These are phyloP conservation scores for Talaromyces stipitatus DNA, from an alignment of 495 filamentous ascomycete species.

Conservation along the genomic window DNA sequence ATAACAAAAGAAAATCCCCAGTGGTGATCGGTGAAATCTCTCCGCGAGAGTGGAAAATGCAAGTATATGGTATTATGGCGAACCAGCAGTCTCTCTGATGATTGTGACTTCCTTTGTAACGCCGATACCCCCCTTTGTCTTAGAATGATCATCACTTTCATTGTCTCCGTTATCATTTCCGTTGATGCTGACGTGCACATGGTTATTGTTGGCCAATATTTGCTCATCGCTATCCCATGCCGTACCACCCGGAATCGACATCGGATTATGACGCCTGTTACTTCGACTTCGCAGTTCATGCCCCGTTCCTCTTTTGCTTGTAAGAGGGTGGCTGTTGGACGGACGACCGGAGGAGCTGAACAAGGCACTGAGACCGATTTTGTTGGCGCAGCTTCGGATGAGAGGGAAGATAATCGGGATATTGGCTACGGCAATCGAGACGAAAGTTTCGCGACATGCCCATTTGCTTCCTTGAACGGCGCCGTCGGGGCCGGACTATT, in stretches of 20 bases:
- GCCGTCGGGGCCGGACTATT: conserved; percentile 19
- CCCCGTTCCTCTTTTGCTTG: neutral
- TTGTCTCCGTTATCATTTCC: neutral
- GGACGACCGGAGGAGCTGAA: conserved; percentile 18
- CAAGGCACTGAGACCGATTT: conserved; percentile 21
- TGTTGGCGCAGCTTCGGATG: conserved; percentile 18
- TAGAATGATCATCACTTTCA: neutral
- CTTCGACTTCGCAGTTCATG: neutral
- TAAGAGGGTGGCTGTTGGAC: neutral
- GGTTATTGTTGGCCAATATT: conserved; percentile 10
- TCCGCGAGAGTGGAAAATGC: no score
- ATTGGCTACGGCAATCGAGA: conserved; percentile 47
- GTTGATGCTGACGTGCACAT: neutral
- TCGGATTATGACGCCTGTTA: neutral
- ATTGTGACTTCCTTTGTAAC: neutral
- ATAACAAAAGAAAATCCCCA: no score
- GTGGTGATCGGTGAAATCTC: no score
- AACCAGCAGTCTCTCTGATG: neutral
- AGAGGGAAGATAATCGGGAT: conserved; percentile 47
- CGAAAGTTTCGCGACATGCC: conserved; percentile 52
- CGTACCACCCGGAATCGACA: conserved; percentile 27
- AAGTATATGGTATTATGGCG: no score
- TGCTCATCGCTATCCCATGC: conserved; percentile 27
- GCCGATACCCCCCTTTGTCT: neutral
- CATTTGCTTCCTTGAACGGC: conserved; percentile 41